Percentiles rank a stretch among this genome's conserved stretches.
Conservation (phyloP, 768 basidiomycete genomes). For the Pilatotrama ljubarskyi region DNA sequence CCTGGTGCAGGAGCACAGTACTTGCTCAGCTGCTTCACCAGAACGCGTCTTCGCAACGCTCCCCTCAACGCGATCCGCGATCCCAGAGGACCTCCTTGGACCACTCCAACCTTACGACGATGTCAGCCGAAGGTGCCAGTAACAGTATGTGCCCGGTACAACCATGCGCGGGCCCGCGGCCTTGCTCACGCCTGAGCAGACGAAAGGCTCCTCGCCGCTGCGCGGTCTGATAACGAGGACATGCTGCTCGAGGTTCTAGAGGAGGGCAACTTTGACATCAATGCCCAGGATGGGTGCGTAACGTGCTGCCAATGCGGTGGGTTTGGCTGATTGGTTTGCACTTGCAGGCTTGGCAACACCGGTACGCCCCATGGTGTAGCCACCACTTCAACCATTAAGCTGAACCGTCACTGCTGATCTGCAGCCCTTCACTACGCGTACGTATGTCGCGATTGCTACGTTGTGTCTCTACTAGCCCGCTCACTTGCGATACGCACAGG, state of each 20-base stretch:
- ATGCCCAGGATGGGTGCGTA: slow-evolving; percentile 75
- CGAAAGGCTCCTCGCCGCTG: slow-evolving; percentile 71
- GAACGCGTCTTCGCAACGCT: too few species aligned
- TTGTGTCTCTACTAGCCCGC: neutral
- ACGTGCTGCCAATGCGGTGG: neutral
- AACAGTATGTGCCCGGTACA: slow-evolving; percentile 19
- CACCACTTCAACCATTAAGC: neutral
- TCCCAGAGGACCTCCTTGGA: neutral
- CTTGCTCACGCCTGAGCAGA: slow-evolving; percentile 41
- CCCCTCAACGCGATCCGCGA: too few species aligned
- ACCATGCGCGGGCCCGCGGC: neutral
- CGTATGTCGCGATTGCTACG: slow-evolving; percentile 30
- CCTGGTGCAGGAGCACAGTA: neutral
- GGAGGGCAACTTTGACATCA: slow-evolving; percentile 63
- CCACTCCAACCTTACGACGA: neutral
- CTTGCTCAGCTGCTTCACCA: neutral
- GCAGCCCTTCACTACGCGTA: slow-evolving; percentile 75
- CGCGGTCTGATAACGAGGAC: slow-evolving; percentile 72
- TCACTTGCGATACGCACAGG: slow-evolving; percentile 32
- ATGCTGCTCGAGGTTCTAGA: slow-evolving; percentile 61
- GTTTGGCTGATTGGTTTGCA: neutral
- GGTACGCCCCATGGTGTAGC: slow-evolving; percentile 44
- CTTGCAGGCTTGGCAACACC: slow-evolving; percentile 70
- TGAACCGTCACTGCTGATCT: neutral
- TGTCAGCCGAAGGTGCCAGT: slow-evolving; percentile 25